These are phyloP conservation scores for Panaeolus papilionaceus DNA, from an alignment of 768 basidiomycete genomes.

Conservation along the genomic window DNA sequence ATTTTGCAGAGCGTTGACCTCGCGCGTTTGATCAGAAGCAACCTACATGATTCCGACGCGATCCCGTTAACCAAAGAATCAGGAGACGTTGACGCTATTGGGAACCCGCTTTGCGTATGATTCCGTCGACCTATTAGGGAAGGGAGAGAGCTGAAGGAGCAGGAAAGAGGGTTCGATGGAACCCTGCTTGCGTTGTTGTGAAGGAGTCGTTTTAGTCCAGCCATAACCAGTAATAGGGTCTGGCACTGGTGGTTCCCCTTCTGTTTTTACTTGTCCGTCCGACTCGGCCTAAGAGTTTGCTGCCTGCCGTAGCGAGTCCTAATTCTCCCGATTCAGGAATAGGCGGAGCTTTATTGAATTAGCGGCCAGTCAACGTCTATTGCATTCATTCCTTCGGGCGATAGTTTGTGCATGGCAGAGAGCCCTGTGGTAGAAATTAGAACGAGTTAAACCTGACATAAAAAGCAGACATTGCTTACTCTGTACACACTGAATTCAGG, in stretches of 20 bases:
- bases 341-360: too few species aligned
- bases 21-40: slow-evolving; percentile 86
- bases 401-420: too few species aligned
- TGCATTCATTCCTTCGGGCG: too few species aligned
- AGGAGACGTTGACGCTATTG: slow-evolving; percentile 55
- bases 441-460: too few species aligned
- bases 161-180: slow-evolving; percentile 85
- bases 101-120: slow-evolving; percentile 51
- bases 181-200: slow-evolving; percentile 88
- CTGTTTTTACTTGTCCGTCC: slow-evolving; percentile 24
- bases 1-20: slow-evolving; percentile 88
- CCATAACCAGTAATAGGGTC: slow-evolving; percentile 86
- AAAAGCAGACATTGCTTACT: too few species aligned
- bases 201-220: slow-evolving; percentile 87
- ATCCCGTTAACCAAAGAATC: slow-evolving; percentile 74
- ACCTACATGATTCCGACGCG: slow-evolving; percentile 94
- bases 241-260: slow-evolving; percentile 47
- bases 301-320: too few species aligned
- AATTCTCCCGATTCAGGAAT: too few species aligned
- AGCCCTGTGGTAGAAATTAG: too few species aligned
- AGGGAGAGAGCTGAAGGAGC: slow-evolving; percentile 83
- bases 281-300: slow-evolving; percentile 36
- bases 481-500: too few species aligned
- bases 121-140: slow-evolving; percentile 49
- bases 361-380: too few species aligned